A percentile compares a stretch with the other conserved stretches of the same genome.
Conservation (phyloP, 805 yeast species). For the Kregervanrija fluxuum region DNA sequence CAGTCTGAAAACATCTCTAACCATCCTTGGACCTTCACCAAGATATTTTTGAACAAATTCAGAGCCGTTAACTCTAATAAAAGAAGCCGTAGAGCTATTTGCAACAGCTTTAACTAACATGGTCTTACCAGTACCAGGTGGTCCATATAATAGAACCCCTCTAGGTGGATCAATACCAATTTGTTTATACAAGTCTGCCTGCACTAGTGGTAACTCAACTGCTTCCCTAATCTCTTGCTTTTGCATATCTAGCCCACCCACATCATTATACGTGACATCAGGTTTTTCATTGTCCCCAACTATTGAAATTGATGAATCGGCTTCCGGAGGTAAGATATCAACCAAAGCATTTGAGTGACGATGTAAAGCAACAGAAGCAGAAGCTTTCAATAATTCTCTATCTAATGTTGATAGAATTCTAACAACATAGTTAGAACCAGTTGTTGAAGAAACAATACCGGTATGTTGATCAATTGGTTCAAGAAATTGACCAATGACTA, state of each 20-base stretch:
- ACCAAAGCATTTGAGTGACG: conserved; percentile 98
- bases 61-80: conserved; percentile 95
- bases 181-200: conserved; percentile 91
- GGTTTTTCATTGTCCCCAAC: conserved; percentile 92
- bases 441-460: conserved; percentile 94
- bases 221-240: conserved; percentile 99
- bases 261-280: conserved; percentile 91
- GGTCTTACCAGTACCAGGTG: conserved; percentile 99
- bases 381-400: conserved; percentile 87
- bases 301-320: conserved; percentile 92
- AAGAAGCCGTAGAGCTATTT: conserved; percentile 89
- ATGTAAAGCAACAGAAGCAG: conserved; percentile 93
- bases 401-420: conserved; percentile 91
- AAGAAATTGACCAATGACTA: conserved; percentile 95
- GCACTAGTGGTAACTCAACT: conserved; percentile 92
- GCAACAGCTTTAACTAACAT: conserved; percentile 99
- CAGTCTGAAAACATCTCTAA: conserved; percentile 92
- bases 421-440: conserved; percentile 96
- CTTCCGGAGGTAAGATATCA: conserved; percentile 97
- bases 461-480: conserved; percentile 96
- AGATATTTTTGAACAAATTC: conserved; percentile 97
- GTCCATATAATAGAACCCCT: conserved; percentile 96
- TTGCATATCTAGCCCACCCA: conserved; percentile 98
- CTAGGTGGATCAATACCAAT: conserved; percentile 99
- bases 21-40: conserved; percentile 99